A percentile compares a stretch with the other conserved stretches of the same genome.
phyloP scores from a whole-genome alignment of 139 green algal species.

The Diplosphaera chodatii region DNA sequence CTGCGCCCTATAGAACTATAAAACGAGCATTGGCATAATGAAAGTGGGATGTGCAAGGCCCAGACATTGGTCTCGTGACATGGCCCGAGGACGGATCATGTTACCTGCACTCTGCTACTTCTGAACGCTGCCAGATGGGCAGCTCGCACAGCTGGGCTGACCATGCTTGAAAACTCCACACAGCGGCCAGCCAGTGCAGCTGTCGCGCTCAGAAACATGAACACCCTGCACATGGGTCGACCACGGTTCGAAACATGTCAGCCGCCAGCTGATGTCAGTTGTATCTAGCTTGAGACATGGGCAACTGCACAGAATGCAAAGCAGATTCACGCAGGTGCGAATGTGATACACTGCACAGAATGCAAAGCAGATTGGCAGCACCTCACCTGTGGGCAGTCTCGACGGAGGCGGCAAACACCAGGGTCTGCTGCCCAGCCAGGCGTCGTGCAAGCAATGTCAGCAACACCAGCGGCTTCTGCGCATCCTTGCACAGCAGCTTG shows the following conservation, averaged over 20 bases:
- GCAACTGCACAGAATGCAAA: too few species aligned
- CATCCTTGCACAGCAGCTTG: conserved; percentile 59
- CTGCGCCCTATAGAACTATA: too few species aligned
- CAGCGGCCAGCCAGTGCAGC: not conserved
- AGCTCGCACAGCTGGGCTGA: conserved; percentile 15
- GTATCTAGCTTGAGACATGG: too few species aligned
- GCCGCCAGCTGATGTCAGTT: too few species aligned
- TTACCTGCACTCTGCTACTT: conserved; percentile 20
- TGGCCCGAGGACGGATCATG: too few species aligned
- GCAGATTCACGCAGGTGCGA: too few species aligned
- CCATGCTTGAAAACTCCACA: conserved; percentile 51
- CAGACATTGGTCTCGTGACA: too few species aligned
- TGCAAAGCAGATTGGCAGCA: not conserved
- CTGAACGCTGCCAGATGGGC: conserved; percentile 40
- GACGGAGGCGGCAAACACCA: conserved; percentile 83
- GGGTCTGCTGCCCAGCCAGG: conserved; percentile 34
- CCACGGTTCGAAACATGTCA: not conserved
- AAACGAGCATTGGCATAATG: too few species aligned
- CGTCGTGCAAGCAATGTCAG: conserved; percentile 54
- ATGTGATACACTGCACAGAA: too few species aligned
- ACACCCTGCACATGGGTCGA: conserved; percentile 3
- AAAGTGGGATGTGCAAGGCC: too few species aligned
- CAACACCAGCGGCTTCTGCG: conserved; percentile 64
- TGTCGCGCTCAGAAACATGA: conserved; percentile 20
- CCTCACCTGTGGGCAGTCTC: conserved; percentile 57